Evolutionary conservation across 2,329 filamentous ascomycete genomes (phyloP), one percentile per base, ranked within the genome.

Genomic region (Tympanopsis confertula): DNA sequence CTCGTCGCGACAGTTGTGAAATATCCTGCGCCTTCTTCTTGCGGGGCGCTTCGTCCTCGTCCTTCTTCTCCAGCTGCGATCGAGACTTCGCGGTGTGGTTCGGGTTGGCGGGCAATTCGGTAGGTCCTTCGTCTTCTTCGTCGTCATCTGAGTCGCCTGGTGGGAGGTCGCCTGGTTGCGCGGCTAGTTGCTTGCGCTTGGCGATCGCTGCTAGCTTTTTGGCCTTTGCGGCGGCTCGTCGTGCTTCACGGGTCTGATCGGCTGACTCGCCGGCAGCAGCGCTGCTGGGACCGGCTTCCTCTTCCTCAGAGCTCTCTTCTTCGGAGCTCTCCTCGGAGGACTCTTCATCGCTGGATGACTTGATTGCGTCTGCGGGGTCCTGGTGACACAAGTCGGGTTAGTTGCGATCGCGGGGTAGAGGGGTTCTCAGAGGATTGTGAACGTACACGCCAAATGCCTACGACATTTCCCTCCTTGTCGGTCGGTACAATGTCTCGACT

Each of bases 181-280:
- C 79, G 20, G 73, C 66, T 41, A 75, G 75, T 43, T 76, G 70
- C 56, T 80, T 81, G 59, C 82, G 78, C 55, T 73, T 79, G 39
- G 82, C 82, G 54, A 88, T 83, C 47, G 88, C 89, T 17, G 87
- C 88, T 50, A 86, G 82, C 63, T 96, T 95, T 58, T 82, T 83
- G 41, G 86, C 86, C 64, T 94, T 94, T 52, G 88, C 87, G 42
- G 80, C 78, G 35, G 85, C 82, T 56, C 81, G 83, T 55, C 91
- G 88, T 57, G 93, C 78, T 57, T 96, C 88, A 53, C 91, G 87
- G 44, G 76, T 87, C 63, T 86, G 60, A 35, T 52, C 55, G 33
- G 77, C 67, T 39, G 63, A 56, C 41, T 68, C 60, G 35, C 63
- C 48, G 45, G 56, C 57, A 13, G 57, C 55, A 35, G 60, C 51